Conservation (phyloP, 192 early-diverging fungal genomes). For the Phlyctochytrium bullatum region DNA sequence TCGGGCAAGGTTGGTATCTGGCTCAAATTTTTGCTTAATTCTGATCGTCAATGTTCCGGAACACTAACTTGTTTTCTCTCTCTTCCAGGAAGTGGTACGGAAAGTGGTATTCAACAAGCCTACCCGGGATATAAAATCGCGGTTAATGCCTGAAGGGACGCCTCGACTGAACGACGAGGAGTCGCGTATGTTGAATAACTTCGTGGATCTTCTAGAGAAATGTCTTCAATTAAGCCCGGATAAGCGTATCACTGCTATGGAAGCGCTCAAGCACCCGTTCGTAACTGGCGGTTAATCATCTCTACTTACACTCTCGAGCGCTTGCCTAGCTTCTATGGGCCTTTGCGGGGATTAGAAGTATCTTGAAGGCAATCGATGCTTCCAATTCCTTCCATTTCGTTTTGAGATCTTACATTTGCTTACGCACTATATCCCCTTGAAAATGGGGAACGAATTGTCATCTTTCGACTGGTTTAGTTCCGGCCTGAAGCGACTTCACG, state of each 20-base stretch:
- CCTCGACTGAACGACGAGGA: slow-evolving; percentile 58
- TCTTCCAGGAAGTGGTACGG: slow-evolving; percentile 61
- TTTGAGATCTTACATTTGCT: too few species aligned
- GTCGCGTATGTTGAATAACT: slow-evolving; percentile 54
- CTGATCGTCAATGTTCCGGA: background rate
- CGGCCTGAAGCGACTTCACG: too few species aligned
- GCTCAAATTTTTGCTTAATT: background rate
- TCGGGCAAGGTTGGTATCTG: slow-evolving; percentile 35
- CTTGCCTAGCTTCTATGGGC: too few species aligned
- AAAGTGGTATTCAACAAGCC: slow-evolving; percentile 67
- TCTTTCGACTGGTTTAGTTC: too few species aligned
- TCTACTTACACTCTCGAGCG: too few species aligned
- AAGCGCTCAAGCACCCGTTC: slow-evolving; percentile 89
- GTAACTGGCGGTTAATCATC: too few species aligned
- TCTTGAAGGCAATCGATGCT: too few species aligned
- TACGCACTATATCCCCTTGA: too few species aligned
- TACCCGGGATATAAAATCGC: slow-evolving; percentile 65
- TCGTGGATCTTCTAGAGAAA: slow-evolving; percentile 86
- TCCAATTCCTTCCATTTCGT: too few species aligned
- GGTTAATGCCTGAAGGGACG: slow-evolving; percentile 56
- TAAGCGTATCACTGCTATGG: slow-evolving; percentile 78
- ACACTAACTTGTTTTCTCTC: background rate
- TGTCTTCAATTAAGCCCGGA: slow-evolving; percentile 82
- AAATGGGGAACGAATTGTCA: too few species aligned
- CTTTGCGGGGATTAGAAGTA: too few species aligned